Base-by-base conservation (phyloP, 805 yeast species). In the Kurtzmaniella fragi region DNA sequence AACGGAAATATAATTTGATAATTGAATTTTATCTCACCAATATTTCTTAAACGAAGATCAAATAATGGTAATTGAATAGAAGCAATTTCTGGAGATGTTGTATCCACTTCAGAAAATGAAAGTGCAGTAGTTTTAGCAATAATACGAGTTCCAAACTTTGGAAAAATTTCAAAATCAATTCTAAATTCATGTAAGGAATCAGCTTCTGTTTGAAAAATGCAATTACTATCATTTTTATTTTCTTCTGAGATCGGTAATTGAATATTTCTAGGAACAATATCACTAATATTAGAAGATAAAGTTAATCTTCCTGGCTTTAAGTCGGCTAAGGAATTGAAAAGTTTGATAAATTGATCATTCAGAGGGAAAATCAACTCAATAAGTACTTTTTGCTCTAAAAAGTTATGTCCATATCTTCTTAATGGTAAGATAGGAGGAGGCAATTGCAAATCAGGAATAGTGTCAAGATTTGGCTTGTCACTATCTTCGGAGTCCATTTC, bases 391-490 rank as follows among this genome's bases (percentile, higher is more conserved):
- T 85, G 86, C 55, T 93, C 98, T 53, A 93, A 64, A 66, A 89
- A 93, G 58, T 88, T 93, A 61, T 93, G 99, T 12, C 99, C 99
- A 56, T 93, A 93, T 51, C 95, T 78, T 52, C 96, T 74, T 39
- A 93, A 66, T 0, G 99, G 99, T 37, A 93, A 79, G 39, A 93
- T 87, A 3, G 99, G 99, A 1, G 99, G 99, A 0, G 99, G 99
- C 42, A 93, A 70, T 16, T 89, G 78, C 35, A 93, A 73, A 51
- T 88, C 96, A 0, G 99, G 98, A 39, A 93, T 91, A 13, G 80
- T 73, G 47, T 88, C 95, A 6, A 77, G 65, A 50, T 34, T 47
- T 32, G 48, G 46, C 36, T 59, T 62, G 4, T 59, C 68, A 39
- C 67, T 62, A 42, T 68, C 70, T 42, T 67, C 73, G 27, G 66